Evolutionary conservation across 2,329 filamentous ascomycete genomes (phyloP).

Genomic region (Colletotrichum shisoi): DNA sequence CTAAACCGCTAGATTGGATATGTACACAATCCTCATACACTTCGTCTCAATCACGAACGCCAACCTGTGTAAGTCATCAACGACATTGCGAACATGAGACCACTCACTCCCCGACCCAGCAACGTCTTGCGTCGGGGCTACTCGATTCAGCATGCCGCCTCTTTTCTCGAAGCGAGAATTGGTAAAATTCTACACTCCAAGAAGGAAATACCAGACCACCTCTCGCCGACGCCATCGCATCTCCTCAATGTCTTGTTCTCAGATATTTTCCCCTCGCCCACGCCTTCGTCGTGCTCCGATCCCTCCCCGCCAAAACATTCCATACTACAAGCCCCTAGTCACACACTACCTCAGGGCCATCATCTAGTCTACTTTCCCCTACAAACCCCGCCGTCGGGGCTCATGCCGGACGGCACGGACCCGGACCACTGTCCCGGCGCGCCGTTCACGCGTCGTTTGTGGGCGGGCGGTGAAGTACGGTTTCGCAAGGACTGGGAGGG

Average conservation of each 20-base stretch:
- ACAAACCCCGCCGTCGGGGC: slow-evolving; percentile 64
- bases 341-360: slow-evolving; percentile 69
- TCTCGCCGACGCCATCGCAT: slow-evolving; percentile 68
- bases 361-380: slow-evolving; percentile 90
- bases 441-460: slow-evolving; percentile 80
- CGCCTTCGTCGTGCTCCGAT: slow-evolving; percentile 37
- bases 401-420: slow-evolving; percentile 87
- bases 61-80: slow-evolving; percentile 31
- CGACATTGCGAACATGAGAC: slow-evolving; percentile 18
- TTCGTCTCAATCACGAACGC: neutral
- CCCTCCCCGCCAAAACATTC: slow-evolving; percentile 32
- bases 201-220: slow-evolving; percentile 54
- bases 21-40: neutral
- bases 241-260: slow-evolving; percentile 70
- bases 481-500: slow-evolving; percentile 54
- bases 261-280: slow-evolving; percentile 57
- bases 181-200: slow-evolving; percentile 32
- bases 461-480: slow-evolving; percentile 80
- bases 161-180: slow-evolving; percentile 20
- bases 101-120: neutral
- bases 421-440: slow-evolving; percentile 75
- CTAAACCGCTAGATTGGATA: neutral
- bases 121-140: slow-evolving; percentile 15
- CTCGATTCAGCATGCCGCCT: slow-evolving; percentile 17
- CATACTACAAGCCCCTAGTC: slow-evolving; percentile 13